Percentiles rank a stretch among this genome's conserved stretches.
phyloP scores from a whole-genome alignment of 1,284 basidiomycete genomes.

The Agroathelia rolfsii region DNA sequence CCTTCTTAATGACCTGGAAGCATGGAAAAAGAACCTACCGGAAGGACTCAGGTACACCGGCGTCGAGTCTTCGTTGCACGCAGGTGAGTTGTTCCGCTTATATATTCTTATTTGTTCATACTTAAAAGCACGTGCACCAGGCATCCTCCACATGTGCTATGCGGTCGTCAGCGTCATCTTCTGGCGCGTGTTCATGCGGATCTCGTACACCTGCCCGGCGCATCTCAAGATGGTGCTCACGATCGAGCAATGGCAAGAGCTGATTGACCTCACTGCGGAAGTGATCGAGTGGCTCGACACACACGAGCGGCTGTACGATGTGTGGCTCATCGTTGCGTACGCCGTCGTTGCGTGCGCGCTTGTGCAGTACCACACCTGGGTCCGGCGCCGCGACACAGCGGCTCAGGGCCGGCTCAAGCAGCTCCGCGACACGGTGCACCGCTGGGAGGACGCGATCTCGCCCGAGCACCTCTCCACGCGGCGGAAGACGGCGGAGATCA shows the following conservation, averaged over 20 bases:
- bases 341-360: conserved; percentile 85
- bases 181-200: conserved; percentile 92
- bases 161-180: conserved; percentile 85
- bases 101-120: conserved; percentile 5
- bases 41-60: conserved; percentile 69
- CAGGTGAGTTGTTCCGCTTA: conserved; percentile 39
- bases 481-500: conserved; percentile 89
- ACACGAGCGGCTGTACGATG: conserved; percentile 76
- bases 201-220: conserved; percentile 78
- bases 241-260: conserved; percentile 67
- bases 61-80: conserved; percentile 44
- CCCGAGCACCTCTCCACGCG: conserved; percentile 87
- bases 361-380: conserved; percentile 90
- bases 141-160: conserved; percentile 77
- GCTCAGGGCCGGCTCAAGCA: conserved; percentile 70
- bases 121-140: conserved; percentile 26
- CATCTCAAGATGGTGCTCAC: conserved; percentile 81
- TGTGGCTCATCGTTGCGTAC: conserved; percentile 81
- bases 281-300: conserved; percentile 85
- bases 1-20: conserved; percentile 66
- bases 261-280: conserved; percentile 67
- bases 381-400: conserved; percentile 66
- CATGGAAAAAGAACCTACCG: conserved; percentile 71
- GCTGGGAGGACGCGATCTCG: conserved; percentile 75
- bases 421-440: conserved; percentile 71